phyloP scores from a whole-genome alignment of 768 basidiomycete species.

The Pholiota conissans region DNA sequence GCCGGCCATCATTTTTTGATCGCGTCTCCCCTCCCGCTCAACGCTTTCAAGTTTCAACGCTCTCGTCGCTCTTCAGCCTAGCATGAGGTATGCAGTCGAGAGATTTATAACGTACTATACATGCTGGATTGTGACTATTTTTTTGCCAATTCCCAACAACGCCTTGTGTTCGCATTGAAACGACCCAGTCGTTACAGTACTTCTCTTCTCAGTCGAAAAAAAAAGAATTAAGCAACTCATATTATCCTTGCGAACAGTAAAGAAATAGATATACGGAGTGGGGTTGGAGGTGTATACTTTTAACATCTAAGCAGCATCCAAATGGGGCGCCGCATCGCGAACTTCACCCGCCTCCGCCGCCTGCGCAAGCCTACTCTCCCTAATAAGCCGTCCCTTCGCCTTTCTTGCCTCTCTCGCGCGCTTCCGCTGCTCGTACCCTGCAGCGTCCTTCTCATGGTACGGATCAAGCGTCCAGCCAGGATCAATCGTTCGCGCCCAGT shows the following conservation, averaged over 20 bases:
- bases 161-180: no score
- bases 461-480: slow-evolving; percentile 7
- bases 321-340: neutral
- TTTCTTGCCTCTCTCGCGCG: neutral
- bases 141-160: no score
- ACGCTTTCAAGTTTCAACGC: no score
- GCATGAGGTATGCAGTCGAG: no score
- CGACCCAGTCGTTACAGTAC: no score
- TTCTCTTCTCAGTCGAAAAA: no score
- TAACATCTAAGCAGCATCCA: neutral
- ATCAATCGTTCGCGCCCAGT: slow-evolving; percentile 11
- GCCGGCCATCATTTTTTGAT: neutral
- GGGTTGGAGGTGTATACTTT: neutral
- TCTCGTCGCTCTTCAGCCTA: no score
- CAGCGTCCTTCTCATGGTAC: neutral
- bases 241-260: neutral
- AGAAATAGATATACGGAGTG: neutral
- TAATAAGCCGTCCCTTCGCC: neutral
- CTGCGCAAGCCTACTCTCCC: neutral
- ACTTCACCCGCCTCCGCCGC: neutral
- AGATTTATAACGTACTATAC: no score
- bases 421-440: neutral
- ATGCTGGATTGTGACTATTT: no score
- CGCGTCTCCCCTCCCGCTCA: no score
- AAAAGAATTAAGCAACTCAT: neutral